These are phyloP conservation scores for Colletotrichum salicis DNA, from an alignment of 2,329 filamentous ascomycete genomes.

Conservation along the genomic window DNA sequence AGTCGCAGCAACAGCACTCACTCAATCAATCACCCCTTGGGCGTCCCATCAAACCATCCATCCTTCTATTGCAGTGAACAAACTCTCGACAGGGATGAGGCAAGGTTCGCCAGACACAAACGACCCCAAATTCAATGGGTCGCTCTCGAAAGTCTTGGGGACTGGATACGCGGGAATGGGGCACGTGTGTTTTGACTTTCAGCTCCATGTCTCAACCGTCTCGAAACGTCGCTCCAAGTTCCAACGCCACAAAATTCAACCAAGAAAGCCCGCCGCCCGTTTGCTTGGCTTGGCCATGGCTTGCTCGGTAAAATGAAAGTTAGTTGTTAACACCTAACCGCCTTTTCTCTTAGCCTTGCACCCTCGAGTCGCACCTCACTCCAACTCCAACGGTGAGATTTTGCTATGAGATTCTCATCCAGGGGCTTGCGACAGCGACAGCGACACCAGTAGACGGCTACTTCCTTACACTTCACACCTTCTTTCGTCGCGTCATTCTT, in stretches of 20 bases:
- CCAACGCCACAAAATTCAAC: background rate
- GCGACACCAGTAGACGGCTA: background rate
- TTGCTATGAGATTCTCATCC: too few species aligned
- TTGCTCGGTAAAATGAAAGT: background rate
- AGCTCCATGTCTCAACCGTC: conserved; percentile 7
- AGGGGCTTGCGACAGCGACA: too few species aligned
- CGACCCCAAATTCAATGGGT: background rate
- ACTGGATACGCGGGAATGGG: background rate
- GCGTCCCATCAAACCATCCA: background rate
- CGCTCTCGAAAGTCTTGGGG: background rate
- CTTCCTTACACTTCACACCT: background rate
- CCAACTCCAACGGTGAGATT: too few species aligned
- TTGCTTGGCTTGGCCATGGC: background rate
- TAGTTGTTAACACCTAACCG: background rate
- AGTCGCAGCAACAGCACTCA: too few species aligned
- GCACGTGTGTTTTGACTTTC: conserved; percentile 6
- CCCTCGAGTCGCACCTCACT: too few species aligned
- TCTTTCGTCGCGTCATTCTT: background rate
- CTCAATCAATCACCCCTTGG: background rate
- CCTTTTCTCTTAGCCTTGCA: too few species aligned
- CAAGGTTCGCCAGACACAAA: background rate
- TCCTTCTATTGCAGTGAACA: background rate
- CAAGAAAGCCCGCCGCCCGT: background rate
- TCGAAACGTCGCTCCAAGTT: background rate
- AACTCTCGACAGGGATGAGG: background rate